phyloP scores from a whole-genome alignment of 257 asterid genomes.

The Fraxinus americana region DNA sequence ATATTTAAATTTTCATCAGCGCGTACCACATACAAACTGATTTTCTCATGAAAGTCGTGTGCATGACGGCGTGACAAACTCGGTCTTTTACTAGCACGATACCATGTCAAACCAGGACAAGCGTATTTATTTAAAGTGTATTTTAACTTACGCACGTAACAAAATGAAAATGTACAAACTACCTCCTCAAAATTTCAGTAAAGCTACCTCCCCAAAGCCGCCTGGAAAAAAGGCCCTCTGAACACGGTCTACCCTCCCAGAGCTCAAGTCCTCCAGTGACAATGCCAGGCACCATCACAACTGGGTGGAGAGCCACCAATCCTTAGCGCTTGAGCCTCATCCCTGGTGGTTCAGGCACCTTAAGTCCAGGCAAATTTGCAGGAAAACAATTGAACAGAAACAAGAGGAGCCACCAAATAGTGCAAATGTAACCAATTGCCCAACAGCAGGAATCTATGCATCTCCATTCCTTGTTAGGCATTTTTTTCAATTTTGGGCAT shows the following conservation, averaged over 20 bases:
- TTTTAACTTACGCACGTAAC: neutral
- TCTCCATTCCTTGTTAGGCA: conserved; percentile 47
- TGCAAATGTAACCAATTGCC: conserved; percentile 66
- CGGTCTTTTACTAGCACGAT: neutral
- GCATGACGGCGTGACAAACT: neutral
- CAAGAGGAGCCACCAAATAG: conserved; percentile 71
- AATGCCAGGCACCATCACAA: conserved; percentile 85
- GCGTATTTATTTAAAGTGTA: neutral
- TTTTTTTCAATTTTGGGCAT: conserved; percentile 28
- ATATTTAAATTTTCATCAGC: neutral
- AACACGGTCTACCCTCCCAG: conserved; percentile 92
- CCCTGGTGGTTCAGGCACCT: conserved; percentile 64
- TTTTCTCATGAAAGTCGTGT: neutral
- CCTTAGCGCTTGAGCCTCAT: conserved; percentile 61
- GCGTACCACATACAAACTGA: neutral
- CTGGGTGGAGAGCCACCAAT: conserved; percentile 63
- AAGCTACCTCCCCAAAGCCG: conserved; percentile 93
- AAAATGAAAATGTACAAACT: neutral
- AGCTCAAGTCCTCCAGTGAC: conserved; percentile 94
- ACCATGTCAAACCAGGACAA: neutral
- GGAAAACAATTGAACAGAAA: conserved; percentile 55
- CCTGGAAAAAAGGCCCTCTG: conserved; percentile 75
- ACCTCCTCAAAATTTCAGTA: conserved; percentile 75
- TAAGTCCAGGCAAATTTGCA: conserved; percentile 46
- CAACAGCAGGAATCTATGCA: conserved; percentile 68